Evolutionary conservation across 2,329 filamentous ascomycete genomes (phyloP).

Genomic region (Botrytis pseudocinerea): DNA sequence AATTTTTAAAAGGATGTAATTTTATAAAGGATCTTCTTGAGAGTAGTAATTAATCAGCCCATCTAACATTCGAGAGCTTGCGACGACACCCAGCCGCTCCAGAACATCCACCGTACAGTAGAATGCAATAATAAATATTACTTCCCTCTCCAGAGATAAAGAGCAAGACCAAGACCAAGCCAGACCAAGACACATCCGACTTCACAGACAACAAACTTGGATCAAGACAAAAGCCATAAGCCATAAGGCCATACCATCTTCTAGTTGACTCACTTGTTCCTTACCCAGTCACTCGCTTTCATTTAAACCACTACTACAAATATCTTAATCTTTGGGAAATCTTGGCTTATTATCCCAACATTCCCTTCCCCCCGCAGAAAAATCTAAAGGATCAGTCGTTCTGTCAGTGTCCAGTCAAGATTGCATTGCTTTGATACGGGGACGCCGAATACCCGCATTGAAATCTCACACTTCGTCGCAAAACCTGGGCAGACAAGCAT

Average conservation of each 20-base stretch:
- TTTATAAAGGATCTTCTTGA: neutral
- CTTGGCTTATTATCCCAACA: constrained; percentile 1
- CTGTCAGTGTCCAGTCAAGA: neutral
- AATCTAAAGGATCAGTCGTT: neutral
- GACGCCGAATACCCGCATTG: constrained; percentile 11
- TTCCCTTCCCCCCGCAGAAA: constrained; percentile 21
- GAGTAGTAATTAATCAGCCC: constrained; percentile 1
- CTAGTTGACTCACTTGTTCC: neutral
- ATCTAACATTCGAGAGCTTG: constrained; percentile 5
- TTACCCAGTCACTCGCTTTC: neutral
- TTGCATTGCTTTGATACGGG: constrained; percentile 3
- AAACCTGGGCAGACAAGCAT: constrained; percentile 19
- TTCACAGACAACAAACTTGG: neutral
- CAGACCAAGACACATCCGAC: neutral
- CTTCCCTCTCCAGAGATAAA: neutral
- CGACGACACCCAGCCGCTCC: constrained; percentile 23
- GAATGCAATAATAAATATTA: neutral
- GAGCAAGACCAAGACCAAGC: too few species aligned
- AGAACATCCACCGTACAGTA: neutral
- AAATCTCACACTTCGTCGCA: constrained; percentile 21
- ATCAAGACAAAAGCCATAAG: neutral
- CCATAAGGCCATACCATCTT: neutral
- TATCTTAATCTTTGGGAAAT: neutral
- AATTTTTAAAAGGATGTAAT: too few species aligned
- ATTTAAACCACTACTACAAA: neutral